Evolutionary conservation across 2,329 filamentous ascomycete genomes (phyloP), one percentile per base, ranked within the genome.

Genomic region (Colletotrichum sublineola): DNA sequence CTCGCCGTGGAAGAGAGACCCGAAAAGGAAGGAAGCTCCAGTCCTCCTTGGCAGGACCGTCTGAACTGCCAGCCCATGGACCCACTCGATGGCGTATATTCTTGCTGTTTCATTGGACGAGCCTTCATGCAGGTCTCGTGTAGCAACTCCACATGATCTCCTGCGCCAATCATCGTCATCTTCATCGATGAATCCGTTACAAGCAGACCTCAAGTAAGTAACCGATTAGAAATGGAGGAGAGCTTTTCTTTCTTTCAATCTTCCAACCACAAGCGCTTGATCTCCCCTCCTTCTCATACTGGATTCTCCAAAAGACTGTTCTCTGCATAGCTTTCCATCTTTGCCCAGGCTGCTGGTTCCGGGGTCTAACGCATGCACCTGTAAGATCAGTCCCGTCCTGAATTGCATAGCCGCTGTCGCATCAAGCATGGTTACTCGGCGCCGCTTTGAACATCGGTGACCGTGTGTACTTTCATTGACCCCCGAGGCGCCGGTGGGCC

Each of bases 101-200:
- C 6, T 42, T 12, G 14, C 2, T 29, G 7, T 73, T 73, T 68
- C 42, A 76, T 76, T 76, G 73, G 75, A 11, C 31, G 11, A 18
- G 3, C 12, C 11, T 18, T 73, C 64, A 74, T 76, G 75, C 75
- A 76, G 46, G 69, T 76, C 65, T 76, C 75, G 75, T 76, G 66
- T 76, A 76, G 75, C 63, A 70, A 52, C 63, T 67, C 46, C 48
- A 42, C 67, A 57, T 33, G 40, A 44, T 40, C 14, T 9, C n/a
- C 20, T 36, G 53, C 44, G 53, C 69, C 61, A 70, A 70, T 73
- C 66, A 70, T 56, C 66, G 36, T 56, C 70, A 72, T 56, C 55
- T 46, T 42, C 40, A 65, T 14, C 38, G 42, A 69, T 48, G 53
- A 50, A 55, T 52, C 63, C 66, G 24, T 60, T 33, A 50, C 42